These are phyloP conservation scores for Fusarium sp. DNA, from an alignment of 2,329 filamentous ascomycete species.

Conservation along the genomic window DNA sequence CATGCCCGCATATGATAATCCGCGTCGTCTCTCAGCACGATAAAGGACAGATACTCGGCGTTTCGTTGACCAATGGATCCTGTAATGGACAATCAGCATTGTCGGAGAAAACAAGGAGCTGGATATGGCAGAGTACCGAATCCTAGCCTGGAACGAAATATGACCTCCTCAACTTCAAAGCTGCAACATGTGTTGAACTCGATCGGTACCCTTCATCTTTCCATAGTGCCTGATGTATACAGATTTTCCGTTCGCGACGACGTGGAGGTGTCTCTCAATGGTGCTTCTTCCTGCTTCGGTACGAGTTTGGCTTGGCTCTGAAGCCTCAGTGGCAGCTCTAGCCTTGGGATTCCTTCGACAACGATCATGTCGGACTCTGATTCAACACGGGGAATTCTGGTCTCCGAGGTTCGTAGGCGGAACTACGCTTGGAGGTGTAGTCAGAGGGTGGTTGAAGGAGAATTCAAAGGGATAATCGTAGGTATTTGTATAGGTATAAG, in stretches of 20 bases:
- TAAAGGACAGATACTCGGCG: not conserved
- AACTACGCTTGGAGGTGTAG: not conserved
- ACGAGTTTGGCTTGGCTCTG: not conserved
- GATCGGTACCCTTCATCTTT: not conserved
- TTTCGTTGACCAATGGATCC: accelerated
- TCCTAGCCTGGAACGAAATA: not conserved
- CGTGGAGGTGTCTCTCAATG: not conserved
- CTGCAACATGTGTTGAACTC: not conserved
- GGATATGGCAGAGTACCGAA: not conserved
- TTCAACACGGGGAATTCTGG: not conserved
- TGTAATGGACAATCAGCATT: not conserved
- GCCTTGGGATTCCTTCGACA: not conserved
- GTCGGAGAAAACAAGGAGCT: not conserved
- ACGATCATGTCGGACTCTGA: not conserved
- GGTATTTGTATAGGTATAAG: not conserved
- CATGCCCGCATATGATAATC: too few relatives aligned
- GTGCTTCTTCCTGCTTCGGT: not conserved
- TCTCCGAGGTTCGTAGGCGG: not conserved
- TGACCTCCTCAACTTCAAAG: not conserved
- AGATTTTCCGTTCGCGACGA: not conserved
- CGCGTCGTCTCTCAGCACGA: not conserved
- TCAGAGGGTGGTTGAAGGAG: not conserved
- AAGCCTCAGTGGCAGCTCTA: not conserved
- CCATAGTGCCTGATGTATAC: not conserved
- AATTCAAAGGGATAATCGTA: not conserved